Base-by-base conservation (phyloP, 768 basidiomycete species). In the Galerina marginata region DNA sequence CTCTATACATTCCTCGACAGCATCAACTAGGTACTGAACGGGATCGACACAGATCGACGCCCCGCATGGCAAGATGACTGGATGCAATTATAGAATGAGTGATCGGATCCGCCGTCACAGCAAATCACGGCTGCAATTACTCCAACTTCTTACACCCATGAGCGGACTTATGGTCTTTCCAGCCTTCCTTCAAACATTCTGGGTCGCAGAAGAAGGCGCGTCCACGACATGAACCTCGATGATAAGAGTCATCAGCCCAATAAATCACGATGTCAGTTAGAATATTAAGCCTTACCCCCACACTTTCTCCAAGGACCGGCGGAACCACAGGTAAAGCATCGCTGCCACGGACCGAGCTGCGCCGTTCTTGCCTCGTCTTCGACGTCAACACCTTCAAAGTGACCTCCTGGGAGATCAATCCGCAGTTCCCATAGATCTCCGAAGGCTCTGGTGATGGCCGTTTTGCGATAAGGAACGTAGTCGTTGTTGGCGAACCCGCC, bases 401-500 rank as follows among this genome's bases (percentile, higher is more conserved):
- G 62, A 2, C 75, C 75, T 10, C 78, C 75, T 9, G 72, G 70
- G 12, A 74, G 59, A 56, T 80, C 77, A 33, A 79, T 48, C 44
- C 69, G 60, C 16, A 81, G 63, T 61, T 78, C 72, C 77, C 78
- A 80, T 14, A 81, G 39, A 62, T 79, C 78, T 3, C 72, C 69
- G 56, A 77, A 78, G 4, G 65, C 68, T 6, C 71, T 65, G 16
- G 76, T 67, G 33, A 72, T 40, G 12, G 53, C 61, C 36, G 68
- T 64, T 38, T 70, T 70, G 1, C 72, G 66, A 9, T 67, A 66
- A 2, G 73, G 75, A 10, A 79, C 74, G 60, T 67, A 78, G 46
- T 76, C 69, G 16, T 69, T 69, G 66, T 78, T 80, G 36, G 75
- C 75, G 67, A 78, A 80, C 2, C 78, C 78, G 20, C 78, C 75